Evolutionary conservation across 108 stramenopile species (phyloP), one percentile per base, ranked within the genome.

Genomic region (Asterionellopsis glacialis): DNA sequence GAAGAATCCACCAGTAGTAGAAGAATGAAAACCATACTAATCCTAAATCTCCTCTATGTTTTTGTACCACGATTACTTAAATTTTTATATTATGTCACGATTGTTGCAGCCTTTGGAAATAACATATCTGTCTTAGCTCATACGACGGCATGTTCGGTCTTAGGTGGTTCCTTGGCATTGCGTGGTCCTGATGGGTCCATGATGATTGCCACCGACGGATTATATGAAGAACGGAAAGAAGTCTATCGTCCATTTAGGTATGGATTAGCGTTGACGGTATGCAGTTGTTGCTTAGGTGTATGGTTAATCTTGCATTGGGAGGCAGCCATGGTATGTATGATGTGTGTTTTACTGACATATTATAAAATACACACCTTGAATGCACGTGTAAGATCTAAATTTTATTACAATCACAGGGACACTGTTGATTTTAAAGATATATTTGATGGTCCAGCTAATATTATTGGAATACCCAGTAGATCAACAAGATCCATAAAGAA

Each of bases 141-240:
- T 55, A 78, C 81, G 21, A 79, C 81, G 12, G 58, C 69, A 18
- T 67, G 79, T 19, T 72, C 75, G 2, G 81, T 82, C 21, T 38
- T 78, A 21, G 81, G 81, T 14, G 75, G 77, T 9, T 66, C 68
- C 13, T 53, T 82, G 18, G 81, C 81, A 14, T 48, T 82, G 1
- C 74, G 81, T 33, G 81, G 81, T 5, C 81, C 81, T 0, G 77
- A 82, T 45, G 81, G 81, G 1, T 66, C 64, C 11, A 82, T 82
- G 81, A 79, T 76, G 61, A 56, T 62, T 1, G 81, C 81, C 22
- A 79, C 77, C 11, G 81, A 82, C 45, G 76, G 76, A 24, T 47
- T 80, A 26, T 80, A 76, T 59, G 52, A 72, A 18, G 74, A 75
- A 64, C 65, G 79, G 19, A 42, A 39, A 0, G 43, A 28, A 33